phyloP scores from a whole-genome alignment of 2,329 filamentous ascomycete genomes.

The Rutstroemia sydowiana region DNA sequence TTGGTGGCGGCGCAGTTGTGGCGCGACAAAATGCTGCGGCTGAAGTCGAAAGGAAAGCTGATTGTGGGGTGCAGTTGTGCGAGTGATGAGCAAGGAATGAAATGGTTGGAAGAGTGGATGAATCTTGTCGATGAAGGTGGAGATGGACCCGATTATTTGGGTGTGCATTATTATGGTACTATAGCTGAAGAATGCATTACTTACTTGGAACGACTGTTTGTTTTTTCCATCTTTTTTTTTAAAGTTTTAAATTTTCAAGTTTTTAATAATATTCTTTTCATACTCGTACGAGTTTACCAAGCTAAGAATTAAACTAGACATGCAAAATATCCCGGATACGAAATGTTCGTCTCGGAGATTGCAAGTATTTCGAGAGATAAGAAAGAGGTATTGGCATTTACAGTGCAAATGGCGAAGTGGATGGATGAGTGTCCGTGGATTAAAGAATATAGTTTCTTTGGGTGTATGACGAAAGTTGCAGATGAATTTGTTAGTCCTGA shows the following conservation, averaged over 20 bases:
- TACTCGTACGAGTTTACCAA: too few species aligned
- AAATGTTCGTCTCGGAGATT: slow-evolving; percentile 37
- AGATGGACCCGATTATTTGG: slow-evolving; percentile 35
- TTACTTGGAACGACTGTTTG: slow-evolving; percentile 31
- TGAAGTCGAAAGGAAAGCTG: slow-evolving; percentile 31
- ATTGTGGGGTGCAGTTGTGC: slow-evolving; percentile 35
- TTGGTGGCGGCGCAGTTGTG: slow-evolving; percentile 34
- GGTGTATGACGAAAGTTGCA: slow-evolving; percentile 36
- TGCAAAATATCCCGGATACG: slow-evolving; percentile 30
- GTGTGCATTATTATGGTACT: slow-evolving; percentile 38
- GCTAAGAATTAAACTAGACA: slow-evolving; percentile 9
- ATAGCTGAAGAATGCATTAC: slow-evolving; percentile 30
- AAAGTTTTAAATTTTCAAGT: slow-evolving; percentile 19
- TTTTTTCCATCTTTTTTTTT: too few species aligned
- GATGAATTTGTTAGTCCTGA: slow-evolving; percentile 40
- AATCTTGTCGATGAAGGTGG: slow-evolving; percentile 23
- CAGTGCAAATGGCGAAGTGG: slow-evolving; percentile 35
- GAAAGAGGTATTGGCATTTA: slow-evolving; percentile 34
- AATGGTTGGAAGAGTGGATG: slow-evolving; percentile 39
- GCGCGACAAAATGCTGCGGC: slow-evolving; percentile 33
- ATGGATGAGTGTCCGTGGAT: slow-evolving; percentile 37
- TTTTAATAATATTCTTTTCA: neutral
- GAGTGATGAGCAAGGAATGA: slow-evolving; percentile 32
- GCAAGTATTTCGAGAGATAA: slow-evolving; percentile 34
- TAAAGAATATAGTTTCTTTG: slow-evolving; percentile 38